Base-by-base conservation (phyloP, 148 eudicot species). In the Rhododendron simsii region DNA sequence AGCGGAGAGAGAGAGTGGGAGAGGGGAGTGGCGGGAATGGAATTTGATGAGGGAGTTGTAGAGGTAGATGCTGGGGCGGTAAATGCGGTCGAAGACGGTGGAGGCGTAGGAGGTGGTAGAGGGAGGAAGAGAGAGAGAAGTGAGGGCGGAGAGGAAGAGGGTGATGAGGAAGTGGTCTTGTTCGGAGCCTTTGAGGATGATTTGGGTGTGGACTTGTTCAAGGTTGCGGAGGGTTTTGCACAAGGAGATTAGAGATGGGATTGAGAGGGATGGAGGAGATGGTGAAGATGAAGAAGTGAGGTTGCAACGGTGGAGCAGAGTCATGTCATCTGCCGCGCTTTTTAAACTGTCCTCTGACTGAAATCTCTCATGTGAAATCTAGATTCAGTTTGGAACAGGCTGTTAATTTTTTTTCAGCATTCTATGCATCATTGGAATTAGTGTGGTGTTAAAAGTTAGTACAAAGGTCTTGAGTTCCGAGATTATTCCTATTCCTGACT, bases 31-130 rank as follows among this genome's bases (percentile, higher is more conserved):
- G 18, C 88, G 74, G 39, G 88, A 91, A 21, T 88, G 57, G 37
- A 83, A 85, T 61, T 91, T 91, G 11, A 95, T 87, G 30, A 91
- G 65, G 6, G 91, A 89, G 87, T 95, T 95, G 91, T 92, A 91
- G 23, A 95, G 90, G 57, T 89, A 91, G 21, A 88, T 83, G 71
- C 89, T 91, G 47, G 95, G 96, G 53, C 12, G 16, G 3, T 3
- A 57, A 11, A 93, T 93, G 48, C 76, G 57, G 61, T 85, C 33
- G 85, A 93, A 94, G 20, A 92, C 88, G 63, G 84, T 26, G 47
- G 92, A 76, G 1, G 90, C 88, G 80, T 94, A 94, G 5, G 85
- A 35, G 15, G 91, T 74, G 47, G 87, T 93, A 2, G 85, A 18
- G 11, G 91, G 74, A 50, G 39, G 71, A 45, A 86, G 83, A 53